Evolutionary conservation across 805 yeast species (phyloP), one percentile per base, ranked within the genome.

Genomic region (Kazachstania africana): DNA sequence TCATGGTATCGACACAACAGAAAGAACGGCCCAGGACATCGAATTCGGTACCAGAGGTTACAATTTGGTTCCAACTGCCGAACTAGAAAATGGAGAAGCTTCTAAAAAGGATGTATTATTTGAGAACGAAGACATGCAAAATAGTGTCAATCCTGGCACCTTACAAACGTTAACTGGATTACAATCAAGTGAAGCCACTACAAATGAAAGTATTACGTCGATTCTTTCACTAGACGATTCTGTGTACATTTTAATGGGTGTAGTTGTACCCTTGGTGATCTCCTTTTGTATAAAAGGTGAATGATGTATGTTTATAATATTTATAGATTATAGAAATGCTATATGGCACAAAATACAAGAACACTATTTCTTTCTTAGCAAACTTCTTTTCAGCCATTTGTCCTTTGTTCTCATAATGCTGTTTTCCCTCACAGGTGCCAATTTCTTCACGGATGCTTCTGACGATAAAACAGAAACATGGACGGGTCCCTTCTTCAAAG

Each of bases 401-500:
- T 55, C 59, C 34, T 43, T 55, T 4, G 50, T 37, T 13, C 40
- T 42, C 40, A 45, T 42, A 12, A 53, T 40, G 9, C 37, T 22
- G 8, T 33, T 18, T 28, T 52, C 58, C 29, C 34, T 45, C 29
- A 45, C 50, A 27, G 60, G 59, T 6, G 59, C 55, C 48, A 51
- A 33, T 6, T 42, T 29, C 12, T 36, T 44, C 5, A 32, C 14
- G n/a, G 31, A 28, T 13, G 30, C 20, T 6, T 36, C 26, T 6
- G 43, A 23, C 4, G 47, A 28, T 26, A 64, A 32, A 6, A 64
- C 48, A 26, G 50, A 49, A 9, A 66, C 66, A 25, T 48, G 57
- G 17, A 66, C 65, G 1, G 66, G 65, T 1, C 70, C 71, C 32
- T 56, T 59, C 26, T 50, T 50, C 22, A 44, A 37, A 4, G 47